Evolutionary conservation across 176 grass and related monocot genomes (phyloP), one percentile per base, ranked within the genome.

Genomic region (Tillandsia leiboldiana): DNA sequence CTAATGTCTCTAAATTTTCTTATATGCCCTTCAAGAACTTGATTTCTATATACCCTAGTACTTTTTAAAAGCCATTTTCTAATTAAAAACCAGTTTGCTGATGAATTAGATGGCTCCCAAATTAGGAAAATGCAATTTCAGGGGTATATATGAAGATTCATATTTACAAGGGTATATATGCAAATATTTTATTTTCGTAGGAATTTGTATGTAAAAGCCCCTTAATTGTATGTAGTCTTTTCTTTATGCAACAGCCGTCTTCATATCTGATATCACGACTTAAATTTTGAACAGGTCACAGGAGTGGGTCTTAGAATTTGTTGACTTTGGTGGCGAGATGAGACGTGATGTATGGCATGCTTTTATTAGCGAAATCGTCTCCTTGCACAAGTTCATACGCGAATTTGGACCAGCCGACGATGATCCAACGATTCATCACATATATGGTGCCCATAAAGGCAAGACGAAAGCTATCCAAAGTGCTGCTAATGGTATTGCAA

Each of bases 281-380:
- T 75, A 70, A 63, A 75, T 61, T 74, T 57, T 69, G 50, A 73
- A 78, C 86, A 92, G 93, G 71, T 89, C 86, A 65, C 78, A 87
- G 52, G 77, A 77, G 80, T 97, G 93, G 93, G 77, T 86, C 53
- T 80, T 97, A 75, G 93, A 97, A 84, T 97, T 97, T 83, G 89
- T 97, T 69, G 89, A 97, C 85, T 97, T 97, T 85, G 90, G 89
- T 20, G 79, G 93, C 64, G 89, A 97, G 67, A 83, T 83, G 83
- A 85, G 93, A 83, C 81, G 93, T 54, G 93, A 97, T 87, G 83
- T 92, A 49, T 97, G 93, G 89, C 82, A 87, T 24, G 84, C 89
- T 28, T 92, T 90, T 73, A 97, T 92, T 59, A 74, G 74, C 66
- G 93, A 97, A 87, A 76, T 92, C 74, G 79, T 90, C 80, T 97